Evolutionary conservation across 345 rosid species (phyloP).

Genomic region (Mercurialis annua): DNA sequence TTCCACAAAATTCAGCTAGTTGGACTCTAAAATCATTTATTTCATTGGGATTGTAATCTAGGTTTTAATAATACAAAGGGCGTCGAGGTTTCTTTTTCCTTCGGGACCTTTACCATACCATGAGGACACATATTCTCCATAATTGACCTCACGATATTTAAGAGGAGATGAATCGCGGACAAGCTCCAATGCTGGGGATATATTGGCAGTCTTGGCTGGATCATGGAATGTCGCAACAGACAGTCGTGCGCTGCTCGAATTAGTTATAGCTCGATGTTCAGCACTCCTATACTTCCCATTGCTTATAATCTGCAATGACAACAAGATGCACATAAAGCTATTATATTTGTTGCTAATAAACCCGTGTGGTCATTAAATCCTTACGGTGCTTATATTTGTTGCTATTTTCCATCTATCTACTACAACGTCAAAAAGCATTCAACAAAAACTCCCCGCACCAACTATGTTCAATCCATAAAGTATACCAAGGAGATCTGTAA

Average conservation of each 20-base stretch:
- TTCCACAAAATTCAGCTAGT: no score
- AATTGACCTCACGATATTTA: slow-evolving; percentile 44
- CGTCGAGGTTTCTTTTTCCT: slow-evolving; percentile 76
- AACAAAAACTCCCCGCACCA: no score
- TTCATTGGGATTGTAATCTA: no score
- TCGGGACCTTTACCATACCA: slow-evolving; percentile 85
- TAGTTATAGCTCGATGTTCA: slow-evolving; percentile 71
- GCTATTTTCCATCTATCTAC: no score
- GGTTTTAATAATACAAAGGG: slow-evolving; percentile 37
- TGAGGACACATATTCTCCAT: slow-evolving; percentile 63
- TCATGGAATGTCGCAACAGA: slow-evolving; percentile 89
- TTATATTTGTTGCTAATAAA: neutral
- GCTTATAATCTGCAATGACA: slow-evolving; percentile 63
- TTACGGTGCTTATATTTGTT: no score
- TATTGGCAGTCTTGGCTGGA: slow-evolving; percentile 55
- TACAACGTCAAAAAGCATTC: neutral
- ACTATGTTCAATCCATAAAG: no score
- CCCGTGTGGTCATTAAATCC: no score
- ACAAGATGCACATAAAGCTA: no score
- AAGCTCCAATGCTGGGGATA: slow-evolving; percentile 62
- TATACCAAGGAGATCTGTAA: no score
- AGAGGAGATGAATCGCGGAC: slow-evolving; percentile 35
- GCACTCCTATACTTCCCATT: slow-evolving; percentile 73
- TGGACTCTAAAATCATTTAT: no score
- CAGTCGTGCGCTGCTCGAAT: slow-evolving; percentile 50